Evolutionary conservation across 371 early-diverging fungal species (phyloP).

Genomic region (Batrachochytrium dendrobatidis): DNA sequence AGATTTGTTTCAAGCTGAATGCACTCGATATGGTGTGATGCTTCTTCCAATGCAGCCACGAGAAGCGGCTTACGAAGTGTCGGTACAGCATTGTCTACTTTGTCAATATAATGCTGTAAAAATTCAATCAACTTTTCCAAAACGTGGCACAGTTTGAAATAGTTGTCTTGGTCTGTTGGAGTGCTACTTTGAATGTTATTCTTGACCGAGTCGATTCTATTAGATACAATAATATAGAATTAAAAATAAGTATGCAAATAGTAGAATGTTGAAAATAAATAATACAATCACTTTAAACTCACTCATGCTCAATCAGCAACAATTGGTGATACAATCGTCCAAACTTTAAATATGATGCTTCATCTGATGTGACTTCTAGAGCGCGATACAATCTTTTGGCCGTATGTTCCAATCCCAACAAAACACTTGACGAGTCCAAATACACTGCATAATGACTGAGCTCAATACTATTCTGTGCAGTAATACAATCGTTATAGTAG

Average conservation of each 20-base stretch:
- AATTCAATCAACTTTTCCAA: background rate
- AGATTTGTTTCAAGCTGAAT: background rate
- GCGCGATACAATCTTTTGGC: background rate
- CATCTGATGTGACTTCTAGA: background rate
- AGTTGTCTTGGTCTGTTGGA: no score
- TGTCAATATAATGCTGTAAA: background rate
- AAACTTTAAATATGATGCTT: background rate
- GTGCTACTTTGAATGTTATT: no score
- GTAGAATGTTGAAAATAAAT: no score
- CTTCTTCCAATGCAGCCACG: background rate
- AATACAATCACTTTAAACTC: background rate
- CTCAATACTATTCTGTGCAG: background rate
- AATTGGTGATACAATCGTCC: background rate
- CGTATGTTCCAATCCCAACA: background rate
- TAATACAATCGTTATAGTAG: constrained; percentile 1
- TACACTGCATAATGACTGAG: background rate
- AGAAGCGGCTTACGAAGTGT: background rate
- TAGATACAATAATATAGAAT: no score
- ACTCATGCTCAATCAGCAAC: background rate
- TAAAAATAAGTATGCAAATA: no score
- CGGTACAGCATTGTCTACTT: background rate
- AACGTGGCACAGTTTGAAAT: background rate
- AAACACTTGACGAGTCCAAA: background rate
- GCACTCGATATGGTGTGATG: background rate
- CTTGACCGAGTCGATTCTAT: no score